phyloP scores from a whole-genome alignment of 1,284 basidiomycete species.

The Entoloma clypeatum region DNA sequence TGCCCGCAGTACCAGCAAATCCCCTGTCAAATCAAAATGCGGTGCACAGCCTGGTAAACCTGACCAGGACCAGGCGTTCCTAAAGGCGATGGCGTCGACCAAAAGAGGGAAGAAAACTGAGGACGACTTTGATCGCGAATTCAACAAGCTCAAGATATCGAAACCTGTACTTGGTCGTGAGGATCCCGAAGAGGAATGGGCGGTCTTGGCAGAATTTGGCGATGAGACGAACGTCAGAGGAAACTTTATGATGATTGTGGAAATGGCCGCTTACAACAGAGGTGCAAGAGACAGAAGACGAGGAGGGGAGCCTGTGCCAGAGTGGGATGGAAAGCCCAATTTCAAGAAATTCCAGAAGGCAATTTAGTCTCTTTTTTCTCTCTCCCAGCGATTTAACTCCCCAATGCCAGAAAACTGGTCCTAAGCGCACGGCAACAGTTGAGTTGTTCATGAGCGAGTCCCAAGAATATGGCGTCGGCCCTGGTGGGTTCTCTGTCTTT shows the following conservation, averaged over 20 bases:
- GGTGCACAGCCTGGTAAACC: conserved; percentile 48
- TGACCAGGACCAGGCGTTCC: conserved; percentile 65
- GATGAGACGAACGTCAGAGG: conserved; percentile 64
- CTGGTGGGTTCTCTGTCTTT: conserved; percentile 35
- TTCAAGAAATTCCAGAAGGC: conserved; percentile 90
- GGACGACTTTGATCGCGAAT: conserved; percentile 80
- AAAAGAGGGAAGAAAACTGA: conserved; percentile 67
- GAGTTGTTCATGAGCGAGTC: conserved; percentile 51
- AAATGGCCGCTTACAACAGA: conserved; percentile 55
- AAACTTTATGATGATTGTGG: conserved; percentile 84
- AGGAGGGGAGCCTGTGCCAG: conserved; percentile 25
- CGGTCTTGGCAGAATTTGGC: conserved; percentile 69
- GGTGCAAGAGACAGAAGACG: conserved; percentile 15
- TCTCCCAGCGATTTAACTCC: conserved; percentile 24
- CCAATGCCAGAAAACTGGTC: conserved; percentile 28
- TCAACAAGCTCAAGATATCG: conserved; percentile 76
- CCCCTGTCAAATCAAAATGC: conserved; percentile 22
- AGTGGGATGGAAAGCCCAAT: conserved; percentile 63
- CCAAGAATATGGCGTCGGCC: conserved; percentile 54
- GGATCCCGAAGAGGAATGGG: conserved; percentile 54
- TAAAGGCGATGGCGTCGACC: conserved; percentile 70
- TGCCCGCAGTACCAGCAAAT: conserved; percentile 16
- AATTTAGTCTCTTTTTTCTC: conserved; percentile 14
- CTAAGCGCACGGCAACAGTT: conserved; percentile 34
- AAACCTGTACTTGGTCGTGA: conserved; percentile 53